Evolutionary conservation across 208 protist species (phyloP), one percentile per base, ranked within the genome.

Genomic region (Trypanosoma vivax): DNA sequence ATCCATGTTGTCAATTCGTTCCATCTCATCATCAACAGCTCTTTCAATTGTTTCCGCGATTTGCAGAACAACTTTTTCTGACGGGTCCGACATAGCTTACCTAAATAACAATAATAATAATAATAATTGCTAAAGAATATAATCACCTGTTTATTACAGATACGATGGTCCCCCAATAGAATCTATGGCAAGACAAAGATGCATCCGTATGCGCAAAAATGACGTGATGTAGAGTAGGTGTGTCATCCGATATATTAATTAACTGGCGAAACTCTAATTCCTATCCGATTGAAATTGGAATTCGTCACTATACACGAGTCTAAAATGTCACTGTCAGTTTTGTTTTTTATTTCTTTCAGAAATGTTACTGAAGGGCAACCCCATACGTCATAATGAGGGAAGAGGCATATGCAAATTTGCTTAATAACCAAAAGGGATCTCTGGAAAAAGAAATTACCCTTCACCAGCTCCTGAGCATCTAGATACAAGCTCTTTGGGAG

Each of bases 1-100:
- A 51, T 96, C 88, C 79, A 96, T 79, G 40, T 85, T 72, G 47
- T 96, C 87, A 46, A 95, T 43, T 25, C 64, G 68, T 24, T 87
- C 76, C 28, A 94, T 61, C 50, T 93, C 78, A 64, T 89, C 76
- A 58, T 95, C 88, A 25, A 95, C 67, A 18, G 80, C 81, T 2
- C 80, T 71, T 42, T 95, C 88, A 38, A 95, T 91, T 49, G 67
- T 73, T 62, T 90, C 52, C 38, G 88, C 88, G 16, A 90, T 79
- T 33, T 78, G 69, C 43, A 93, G 59, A 40, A 92, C 25, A 23
- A 71, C 66, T 51, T 95, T 60, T 61, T 92, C 81, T 21, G 53
- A 66, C 18, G 46, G 25, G 19, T 64, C 47, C 0, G 34, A 48
- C 65, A 72, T 73, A 37, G 10, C 46, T 45, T 37, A 19, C n/a